Evolutionary conservation across 805 yeast species (phyloP), one percentile per base, ranked within the genome.

Genomic region (Pichia pseudocactophila): DNA sequence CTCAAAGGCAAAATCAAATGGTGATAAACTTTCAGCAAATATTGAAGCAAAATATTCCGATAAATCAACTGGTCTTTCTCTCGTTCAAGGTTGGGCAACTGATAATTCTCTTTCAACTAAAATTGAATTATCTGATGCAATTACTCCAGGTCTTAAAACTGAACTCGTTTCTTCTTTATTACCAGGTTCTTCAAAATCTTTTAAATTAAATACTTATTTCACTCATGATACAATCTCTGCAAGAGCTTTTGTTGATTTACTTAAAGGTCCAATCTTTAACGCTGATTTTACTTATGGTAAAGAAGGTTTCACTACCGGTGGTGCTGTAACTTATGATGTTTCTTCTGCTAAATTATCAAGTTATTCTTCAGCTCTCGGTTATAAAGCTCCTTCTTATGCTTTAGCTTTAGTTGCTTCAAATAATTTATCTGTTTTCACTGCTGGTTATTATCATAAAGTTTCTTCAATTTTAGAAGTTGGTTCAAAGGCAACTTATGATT

Each of bases 1-100:
- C 59, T 85, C 87, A 62, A 87, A 86, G 74, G 96, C 96, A 65
- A 88, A 87, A 72, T 44, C 49, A 26, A 73, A 80, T 51, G 74
- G 81, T 58, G 85, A 80, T 61, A 71, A 94, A 56, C 78, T 92
- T 55, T 79, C 89, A 50, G 95, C 95, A 55, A 78, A 82, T 61
- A 70, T 92, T 46, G 97, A 92, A 70, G 84, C 94, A 58, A 87
- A 85, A 74, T 85, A 82, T 74, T 69, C 84, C 49, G 98, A 92
- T 78, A 87, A 87, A 75, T 75, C 88, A 50, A 73, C 92, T 49
- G 97, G 97, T 51, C 73, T 92, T 61, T 79, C 96, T 52, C 71
- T 92, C 62, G 88, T 96, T 55, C 97, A 92, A 75, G 96, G 96
- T 63, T 89, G 97, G 96, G 82, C 89, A 72, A 86, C 95, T 57